phyloP scores from a whole-genome alignment of 2,329 filamentous ascomycete genomes.

The Orbilia ellipsospora region DNA sequence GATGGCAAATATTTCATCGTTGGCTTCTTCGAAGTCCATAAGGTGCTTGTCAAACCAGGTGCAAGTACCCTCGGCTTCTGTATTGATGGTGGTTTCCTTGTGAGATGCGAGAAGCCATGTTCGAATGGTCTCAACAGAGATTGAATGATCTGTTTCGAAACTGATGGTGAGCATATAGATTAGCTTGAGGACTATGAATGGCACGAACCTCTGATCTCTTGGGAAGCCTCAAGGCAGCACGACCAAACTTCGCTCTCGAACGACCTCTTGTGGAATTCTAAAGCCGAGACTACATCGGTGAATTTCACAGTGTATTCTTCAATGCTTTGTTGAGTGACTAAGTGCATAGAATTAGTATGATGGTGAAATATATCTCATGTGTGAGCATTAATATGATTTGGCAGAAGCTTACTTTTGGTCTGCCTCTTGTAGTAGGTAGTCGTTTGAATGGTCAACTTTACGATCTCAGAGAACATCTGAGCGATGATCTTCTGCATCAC shows the following conservation, averaged over 20 bases:
- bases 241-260: constrained; percentile 32
- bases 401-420: constrained; percentile 5
- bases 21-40: constrained; percentile 37
- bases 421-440: constrained; percentile 30
- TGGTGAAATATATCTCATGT: too few species aligned
- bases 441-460: constrained; percentile 27
- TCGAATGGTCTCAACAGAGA: constrained; percentile 29
- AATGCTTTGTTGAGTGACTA: constrained; percentile 26
- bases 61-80: constrained; percentile 33
- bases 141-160: constrained; percentile 9
- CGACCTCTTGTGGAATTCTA: constrained; percentile 14
- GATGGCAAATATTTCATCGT: constrained; percentile 34
- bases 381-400: too few species aligned
- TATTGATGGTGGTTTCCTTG: constrained; percentile 24
- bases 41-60: constrained; percentile 38
- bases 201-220: constrained; percentile 20
- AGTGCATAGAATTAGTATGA: neutral
- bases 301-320: constrained; percentile 25
- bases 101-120: constrained; percentile 31
- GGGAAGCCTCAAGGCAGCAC: constrained; percentile 21
- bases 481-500: constrained; percentile 26
- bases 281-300: constrained; percentile 10
- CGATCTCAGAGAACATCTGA: constrained; percentile 28
- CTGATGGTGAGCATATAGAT: neutral
- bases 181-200: neutral